Evolutionary conservation across 805 yeast genomes (phyloP), one percentile per base, ranked within the genome.

Genomic region (Babjeviella inositovora): DNA sequence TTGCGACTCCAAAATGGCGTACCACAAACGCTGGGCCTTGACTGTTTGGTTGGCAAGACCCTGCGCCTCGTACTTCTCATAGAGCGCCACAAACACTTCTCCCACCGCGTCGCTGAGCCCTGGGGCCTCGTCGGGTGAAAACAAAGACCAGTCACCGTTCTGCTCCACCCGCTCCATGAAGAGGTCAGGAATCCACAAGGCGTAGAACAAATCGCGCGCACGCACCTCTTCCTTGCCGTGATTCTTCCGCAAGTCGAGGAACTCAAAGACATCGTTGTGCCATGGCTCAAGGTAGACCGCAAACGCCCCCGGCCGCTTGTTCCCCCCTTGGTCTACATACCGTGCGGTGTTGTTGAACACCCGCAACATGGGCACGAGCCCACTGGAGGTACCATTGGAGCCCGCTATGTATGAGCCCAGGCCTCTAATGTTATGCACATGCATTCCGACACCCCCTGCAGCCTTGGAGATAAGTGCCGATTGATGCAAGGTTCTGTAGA

Each of bases 281-380:
- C 98, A 87, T 26, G 98, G 96, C 52, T 87, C 98, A 17, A 87
- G 47, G 50, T 85, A 87, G 17, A 84, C 52, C 17, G 95, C 94
- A 49, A 87, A 79, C 3, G 98, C 98, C 31, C 97, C 97, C 0
- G 98, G 98, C 40, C 98, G 62, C 50, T 85, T 85, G 53, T 87
- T 87, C 26, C 97, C 97, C 32, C 98, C 98, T 59, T 87, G 98
- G 40, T 87, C 97, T 19, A 87, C 97, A 41, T 85, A 87, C 37
- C 95, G 68, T 11, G 98, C 97, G 13, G 97, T 84, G 51, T 82
- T 77, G 57, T 87, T 87, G 56, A 73, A 87, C 7, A 87, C 97
- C 36, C 93, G 70, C 14, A 87, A 56, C 96, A 87, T 84, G n/a
- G 98, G 98, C 19, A 85, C 74, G 23, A 87, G 53, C 18, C 98